phyloP scores from a whole-genome alignment of 2,329 filamentous ascomycete species.

The Elsinoe ampelina region DNA sequence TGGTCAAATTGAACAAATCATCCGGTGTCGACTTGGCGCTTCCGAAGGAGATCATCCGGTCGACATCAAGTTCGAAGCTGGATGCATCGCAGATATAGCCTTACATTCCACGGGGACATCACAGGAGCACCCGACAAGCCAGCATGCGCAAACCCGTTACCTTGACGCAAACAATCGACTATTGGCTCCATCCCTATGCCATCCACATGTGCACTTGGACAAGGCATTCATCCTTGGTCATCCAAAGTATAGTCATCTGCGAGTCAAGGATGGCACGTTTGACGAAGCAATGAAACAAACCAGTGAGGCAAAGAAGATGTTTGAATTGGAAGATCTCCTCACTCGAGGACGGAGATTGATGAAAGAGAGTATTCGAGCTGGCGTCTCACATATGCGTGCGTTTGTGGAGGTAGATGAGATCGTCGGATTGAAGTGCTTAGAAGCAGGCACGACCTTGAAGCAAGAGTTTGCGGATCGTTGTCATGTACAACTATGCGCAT shows the following conservation, averaged over 20 bases:
- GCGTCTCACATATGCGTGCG: slow-evolving; percentile 59
- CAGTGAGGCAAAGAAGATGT: slow-evolving; percentile 51
- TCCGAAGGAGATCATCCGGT: background rate
- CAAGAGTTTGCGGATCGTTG: slow-evolving; percentile 41
- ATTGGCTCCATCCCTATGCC: slow-evolving; percentile 51
- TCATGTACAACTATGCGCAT: slow-evolving; percentile 58
- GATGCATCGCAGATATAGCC: background rate
- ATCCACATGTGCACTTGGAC: slow-evolving; percentile 66
- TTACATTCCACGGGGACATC: background rate
- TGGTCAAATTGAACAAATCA: background rate
- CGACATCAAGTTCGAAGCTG: background rate
- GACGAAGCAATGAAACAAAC: slow-evolving; percentile 54
- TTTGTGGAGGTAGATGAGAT: slow-evolving; percentile 63
- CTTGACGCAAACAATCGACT: slow-evolving; percentile 36
- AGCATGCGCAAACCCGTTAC: slow-evolving; percentile 10
- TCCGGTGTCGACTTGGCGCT: background rate
- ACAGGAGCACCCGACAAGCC: too few relatives aligned
- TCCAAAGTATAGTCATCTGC: slow-evolving; percentile 50
- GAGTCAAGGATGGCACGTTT: slow-evolving; percentile 53
- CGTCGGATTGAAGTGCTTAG: slow-evolving; percentile 49
- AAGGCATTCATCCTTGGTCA: slow-evolving; percentile 53
- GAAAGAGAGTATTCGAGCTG: slow-evolving; percentile 53
- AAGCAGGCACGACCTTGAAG: slow-evolving; percentile 50
- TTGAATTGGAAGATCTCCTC: slow-evolving; percentile 53
- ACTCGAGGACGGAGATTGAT: slow-evolving; percentile 55